Base-by-base conservation (phyloP, 441 rosid genomes). In the Viola pubescens region DNA sequence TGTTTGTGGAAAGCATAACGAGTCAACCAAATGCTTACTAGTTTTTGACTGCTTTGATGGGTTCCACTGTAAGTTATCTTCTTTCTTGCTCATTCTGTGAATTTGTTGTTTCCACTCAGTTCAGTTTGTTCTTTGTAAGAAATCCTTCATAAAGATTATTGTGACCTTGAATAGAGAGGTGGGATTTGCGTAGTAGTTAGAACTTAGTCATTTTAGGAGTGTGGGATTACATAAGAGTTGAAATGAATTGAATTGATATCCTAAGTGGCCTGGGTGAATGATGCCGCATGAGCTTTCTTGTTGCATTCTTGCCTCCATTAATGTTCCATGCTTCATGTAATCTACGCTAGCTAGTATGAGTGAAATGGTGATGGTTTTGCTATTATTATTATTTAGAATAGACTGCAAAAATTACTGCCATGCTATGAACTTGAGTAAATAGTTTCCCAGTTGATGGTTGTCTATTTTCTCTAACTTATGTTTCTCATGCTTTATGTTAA, bases 31-130 rank as follows among this genome's bases (percentile, higher is more conserved):
- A 60, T 60, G 59, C 52, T 44, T 56, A n/a, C 44, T 72, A 65
- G 67, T 26, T 49, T 54, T 54, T 56, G 64, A 3, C 50, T 62
- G 64, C 63, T 64, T 52, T 38, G 48, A 70, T 70, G 77, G 79
- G 65, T 62, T 59, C 71, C 26, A 47, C 48, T 40, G 73, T 76
- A 79, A 62, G 75, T 58, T 58, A 51, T 62, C 38, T 37, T 19
- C 2, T 48, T 9, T 39, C 19, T 48, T 40, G 9, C 5, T 9
- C 51, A 6, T 59, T 7, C 2, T 65, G 52, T 38, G 37, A 44
- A 3, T 11, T 41, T 41, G 34, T 12, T 56, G 13, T 43, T 60
- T 37, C 7, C 14, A 3, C 10, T 41, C 4, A 40, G 64, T 40
- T 16, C 34, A 26, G 34, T 61, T 12, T 52, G 16, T 43, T 42